These are phyloP conservation scores for Capsicum chinense DNA, from an alignment of 257 asterid genomes.

Conservation along the genomic window DNA sequence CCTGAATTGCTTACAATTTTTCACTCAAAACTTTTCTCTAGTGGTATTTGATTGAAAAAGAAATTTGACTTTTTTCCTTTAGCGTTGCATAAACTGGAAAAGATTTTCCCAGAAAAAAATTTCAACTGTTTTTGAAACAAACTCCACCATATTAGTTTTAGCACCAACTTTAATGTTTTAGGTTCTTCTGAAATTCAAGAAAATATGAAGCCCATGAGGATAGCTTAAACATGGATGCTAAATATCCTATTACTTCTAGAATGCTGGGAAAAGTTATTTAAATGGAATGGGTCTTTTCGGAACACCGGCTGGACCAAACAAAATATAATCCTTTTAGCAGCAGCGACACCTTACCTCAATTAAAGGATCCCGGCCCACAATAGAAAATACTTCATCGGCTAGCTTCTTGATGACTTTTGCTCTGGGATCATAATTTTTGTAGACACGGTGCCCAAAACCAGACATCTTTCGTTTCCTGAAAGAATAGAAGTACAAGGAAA, in stretches of 20 bases:
- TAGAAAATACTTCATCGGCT: conserved; percentile 96
- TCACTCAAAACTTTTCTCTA: not conserved
- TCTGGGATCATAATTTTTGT: conserved; percentile 96
- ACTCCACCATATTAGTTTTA: not conserved
- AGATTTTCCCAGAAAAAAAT: not conserved
- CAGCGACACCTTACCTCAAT: conserved; percentile 68
- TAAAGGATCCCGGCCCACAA: conserved; percentile 98
- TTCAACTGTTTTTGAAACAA: not conserved
- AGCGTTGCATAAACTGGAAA: not conserved
- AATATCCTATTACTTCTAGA: conserved; percentile 17
- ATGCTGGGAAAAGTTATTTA: not conserved
- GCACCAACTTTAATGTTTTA: conserved; percentile 2
- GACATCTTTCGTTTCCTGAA: conserved; percentile 98
- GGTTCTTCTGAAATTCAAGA: not conserved
- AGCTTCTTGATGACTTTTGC: conserved; percentile 94
- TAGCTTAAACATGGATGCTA: not conserved
- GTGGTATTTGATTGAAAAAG: not conserved
- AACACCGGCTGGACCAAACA: not conserved
- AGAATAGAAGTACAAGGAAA: conserved; percentile 22
- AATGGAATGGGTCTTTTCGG: not conserved
- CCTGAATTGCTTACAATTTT: not conserved
- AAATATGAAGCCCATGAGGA: not conserved
- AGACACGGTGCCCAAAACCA: conserved; percentile 99
- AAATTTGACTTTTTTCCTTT: not conserved
- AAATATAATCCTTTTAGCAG: not conserved